Evolutionary conservation across 164 flowering plant genomes (phyloP), one percentile per base, ranked within the genome.

Genomic region (Pachysandra terminalis): DNA sequence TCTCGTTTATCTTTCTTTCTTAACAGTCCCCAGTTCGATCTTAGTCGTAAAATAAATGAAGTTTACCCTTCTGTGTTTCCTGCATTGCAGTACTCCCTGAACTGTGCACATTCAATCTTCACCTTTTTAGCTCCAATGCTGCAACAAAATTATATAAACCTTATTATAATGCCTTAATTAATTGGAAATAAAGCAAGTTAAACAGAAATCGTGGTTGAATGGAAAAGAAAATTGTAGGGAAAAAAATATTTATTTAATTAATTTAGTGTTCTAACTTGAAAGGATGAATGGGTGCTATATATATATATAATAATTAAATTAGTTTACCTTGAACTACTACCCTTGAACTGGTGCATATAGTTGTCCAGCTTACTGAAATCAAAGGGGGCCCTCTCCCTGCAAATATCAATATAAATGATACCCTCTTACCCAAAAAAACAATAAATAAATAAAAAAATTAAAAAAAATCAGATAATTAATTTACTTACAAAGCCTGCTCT

Each of bases 281-380:
- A n/a, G n/a, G n/a, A 32, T 32, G 3, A 7, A 32, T 32, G 37
- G 37, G 37, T 3, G 37, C 37, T 32, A 32, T 32, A 3, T n/a
- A n/a, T n/a, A n/a, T n/a, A n/a, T n/a, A n/a, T n/a, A n/a, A n/a
- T n/a, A n/a, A n/a, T n/a, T n/a, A 32, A 32, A 32, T 7, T 32
- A 3, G 37, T 7, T 32, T 69, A 82, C 85, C 85, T 82, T 59
- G 83, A 80, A 57, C 85, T 63, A 68, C 85, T 82, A 12, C 85
- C 85, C 73, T 72, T 80, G 76, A 80, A 80, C 67, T 80, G 83
- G 67, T 78, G 83, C 78, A 80, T 77, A 28, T 55, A 73, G 37
- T 67, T 40, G 21, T 83, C 86, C 25, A 83, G 73, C 71, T 64
- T 75, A 16, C 48, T 67, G 55, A 80, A 80, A 71, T 82, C 79